Percentiles rank a stretch among this genome's conserved stretches.
These are phyloP conservation scores for Aspergillus luchuensis DNA, from an alignment of 2,329 filamentous ascomycete genomes.

Conservation along the genomic window DNA sequence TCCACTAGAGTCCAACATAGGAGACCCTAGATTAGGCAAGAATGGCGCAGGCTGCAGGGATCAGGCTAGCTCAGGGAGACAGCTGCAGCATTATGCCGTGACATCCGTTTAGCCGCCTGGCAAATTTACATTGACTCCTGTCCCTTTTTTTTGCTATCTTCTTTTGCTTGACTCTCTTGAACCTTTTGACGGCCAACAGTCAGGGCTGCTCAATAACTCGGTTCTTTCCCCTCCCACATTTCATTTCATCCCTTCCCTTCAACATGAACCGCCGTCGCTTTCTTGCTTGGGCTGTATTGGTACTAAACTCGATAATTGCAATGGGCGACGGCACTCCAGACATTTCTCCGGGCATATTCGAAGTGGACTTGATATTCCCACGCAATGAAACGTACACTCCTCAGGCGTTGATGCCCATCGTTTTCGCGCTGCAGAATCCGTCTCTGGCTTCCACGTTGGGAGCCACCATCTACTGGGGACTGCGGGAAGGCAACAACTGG, in stretches of 20 bases:
- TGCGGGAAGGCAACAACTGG: conserved; percentile 1
- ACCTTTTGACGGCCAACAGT: neutral
- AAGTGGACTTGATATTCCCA: conserved; percentile 15
- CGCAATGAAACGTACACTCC: conserved; percentile 12
- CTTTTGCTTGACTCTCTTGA: neutral
- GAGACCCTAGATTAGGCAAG: neutral
- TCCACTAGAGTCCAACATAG: neutral
- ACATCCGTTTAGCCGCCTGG: neutral
- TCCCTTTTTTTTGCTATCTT: neutral
- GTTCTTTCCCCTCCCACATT: neutral
- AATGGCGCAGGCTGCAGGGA: neutral
- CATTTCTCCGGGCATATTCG: neutral
- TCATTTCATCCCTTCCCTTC: neutral
- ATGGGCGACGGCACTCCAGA: neutral
- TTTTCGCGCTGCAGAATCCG: conserved; percentile 18
- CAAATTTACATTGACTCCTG: neutral
- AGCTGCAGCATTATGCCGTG: neutral
- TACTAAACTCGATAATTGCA: neutral
- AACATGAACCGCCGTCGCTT: neutral
- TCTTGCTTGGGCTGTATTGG: neutral
- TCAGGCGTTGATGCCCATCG: conserved; percentile 13
- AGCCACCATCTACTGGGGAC: neutral
- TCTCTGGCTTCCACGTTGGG: neutral
- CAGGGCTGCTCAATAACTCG: no score
- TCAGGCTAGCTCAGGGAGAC: neutral